Conservation (phyloP, 1,139 yeast species). For the Saccharomycopsis hybrid region DNA sequence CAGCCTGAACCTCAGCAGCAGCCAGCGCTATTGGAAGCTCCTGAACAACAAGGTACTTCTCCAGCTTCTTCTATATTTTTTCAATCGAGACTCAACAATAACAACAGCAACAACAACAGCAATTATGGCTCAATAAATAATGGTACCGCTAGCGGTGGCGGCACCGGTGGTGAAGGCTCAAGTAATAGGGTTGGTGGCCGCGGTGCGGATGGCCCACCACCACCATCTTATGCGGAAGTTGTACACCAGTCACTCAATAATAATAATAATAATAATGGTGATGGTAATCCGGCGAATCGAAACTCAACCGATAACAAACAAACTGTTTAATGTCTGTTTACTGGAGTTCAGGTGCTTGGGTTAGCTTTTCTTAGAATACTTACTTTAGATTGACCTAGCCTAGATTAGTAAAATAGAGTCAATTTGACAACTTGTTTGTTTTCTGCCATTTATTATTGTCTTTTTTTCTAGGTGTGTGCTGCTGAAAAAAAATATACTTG, state of each 20-base stretch:
- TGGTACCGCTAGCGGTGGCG: background rate
- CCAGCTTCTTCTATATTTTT: background rate
- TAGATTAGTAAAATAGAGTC: no score
- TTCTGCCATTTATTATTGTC: background rate
- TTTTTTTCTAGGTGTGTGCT: background rate
- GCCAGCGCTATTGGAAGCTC: constrained; percentile 1
- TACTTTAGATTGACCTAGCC: no score
- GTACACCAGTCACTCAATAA: background rate
- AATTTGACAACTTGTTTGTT: background rate
- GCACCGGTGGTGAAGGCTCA: background rate
- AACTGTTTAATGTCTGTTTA: constrained; percentile 3
- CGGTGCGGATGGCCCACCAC: constrained; percentile 2
- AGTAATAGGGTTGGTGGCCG: background rate
- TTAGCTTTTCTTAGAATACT: background rate
- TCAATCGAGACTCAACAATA: background rate
- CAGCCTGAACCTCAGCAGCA: constrained; percentile 4
- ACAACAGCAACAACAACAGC: background rate
- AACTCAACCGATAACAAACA: constrained; percentile 18
- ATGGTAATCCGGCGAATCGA: background rate
- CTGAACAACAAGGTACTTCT: background rate
- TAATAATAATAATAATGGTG: background rate
- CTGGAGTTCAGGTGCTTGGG: background rate
- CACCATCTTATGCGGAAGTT: constrained; percentile 16
- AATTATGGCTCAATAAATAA: constrained; percentile 2
- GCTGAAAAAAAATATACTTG: background rate